Evolutionary conservation across 495 filamentous ascomycete genomes (phyloP).

Genomic region (Neurospora cerealis): DNA sequence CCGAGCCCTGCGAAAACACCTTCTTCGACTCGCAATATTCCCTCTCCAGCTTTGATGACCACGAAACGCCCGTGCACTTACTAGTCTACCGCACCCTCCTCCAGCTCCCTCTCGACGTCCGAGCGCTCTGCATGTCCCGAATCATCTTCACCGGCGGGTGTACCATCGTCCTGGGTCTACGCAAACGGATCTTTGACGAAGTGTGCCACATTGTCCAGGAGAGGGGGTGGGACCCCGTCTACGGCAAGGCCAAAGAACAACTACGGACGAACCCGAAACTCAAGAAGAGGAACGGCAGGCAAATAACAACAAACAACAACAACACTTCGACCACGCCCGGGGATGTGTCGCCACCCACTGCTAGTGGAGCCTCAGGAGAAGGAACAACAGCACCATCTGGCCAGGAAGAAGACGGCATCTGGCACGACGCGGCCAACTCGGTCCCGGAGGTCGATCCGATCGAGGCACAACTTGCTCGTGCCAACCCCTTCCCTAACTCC

Average conservation of each 20-base stretch:
- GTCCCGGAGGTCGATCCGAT: slow-evolving; percentile 51
- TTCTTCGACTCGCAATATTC: slow-evolving; percentile 51
- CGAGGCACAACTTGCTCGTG: slow-evolving; percentile 44
- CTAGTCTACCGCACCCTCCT: slow-evolving; percentile 71
- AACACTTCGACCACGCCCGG: not conserved
- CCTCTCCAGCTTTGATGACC: slow-evolving; percentile 58
- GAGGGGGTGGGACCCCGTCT: slow-evolving; percentile 68
- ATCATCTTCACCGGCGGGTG: slow-evolving; percentile 82
- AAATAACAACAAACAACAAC: slow-evolving; percentile 7
- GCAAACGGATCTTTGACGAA: slow-evolving; percentile 68
- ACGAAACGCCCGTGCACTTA: slow-evolving; percentile 65
- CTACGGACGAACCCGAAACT: slow-evolving; percentile 42
- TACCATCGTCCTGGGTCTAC: slow-evolving; percentile 70
- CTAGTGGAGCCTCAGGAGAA: not conserved
- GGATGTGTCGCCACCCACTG: not conserved
- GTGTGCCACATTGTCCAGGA: slow-evolving; percentile 50
- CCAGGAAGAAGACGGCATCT: slow-evolving; percentile 20
- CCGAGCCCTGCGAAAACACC: slow-evolving; percentile 63
- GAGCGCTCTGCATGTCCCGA: slow-evolving; percentile 78
- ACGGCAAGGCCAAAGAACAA: slow-evolving; percentile 50
- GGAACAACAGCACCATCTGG: not conserved
- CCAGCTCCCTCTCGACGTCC: slow-evolving; percentile 66
- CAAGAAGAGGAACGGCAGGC: slow-evolving; percentile 28
- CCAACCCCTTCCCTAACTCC: not conserved
- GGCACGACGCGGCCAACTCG: slow-evolving; percentile 32